Evolutionary conservation across 2,329 filamentous ascomycete genomes (phyloP).

Genomic region (Colletotrichum musae): DNA sequence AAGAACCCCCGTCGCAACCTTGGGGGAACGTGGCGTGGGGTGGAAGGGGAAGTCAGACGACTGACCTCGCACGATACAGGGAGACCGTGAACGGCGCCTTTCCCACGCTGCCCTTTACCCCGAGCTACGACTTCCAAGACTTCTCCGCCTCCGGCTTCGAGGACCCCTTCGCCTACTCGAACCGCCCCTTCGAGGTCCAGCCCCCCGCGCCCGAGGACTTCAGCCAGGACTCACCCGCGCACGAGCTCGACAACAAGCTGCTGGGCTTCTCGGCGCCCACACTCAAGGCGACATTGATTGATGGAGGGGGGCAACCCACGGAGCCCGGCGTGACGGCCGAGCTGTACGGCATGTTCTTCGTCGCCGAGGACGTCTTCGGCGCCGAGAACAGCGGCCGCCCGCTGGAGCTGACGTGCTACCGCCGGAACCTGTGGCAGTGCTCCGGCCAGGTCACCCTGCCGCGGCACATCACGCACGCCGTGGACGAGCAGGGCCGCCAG

Average conservation of each 20-base stretch:
- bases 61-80: conserved; percentile 46
- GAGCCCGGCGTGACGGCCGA: conserved; percentile 78
- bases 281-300: conserved; percentile 73
- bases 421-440: conserved; percentile 95
- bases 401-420: conserved; percentile 92
- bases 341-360: conserved; percentile 90
- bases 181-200: conserved; percentile 61
- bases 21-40: conserved; percentile 11
- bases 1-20: conserved; percentile 10
- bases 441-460: conserved; percentile 88
- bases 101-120: conserved; percentile 66
- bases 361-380: conserved; percentile 85
- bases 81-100: conserved; percentile 60
- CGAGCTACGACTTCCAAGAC: conserved; percentile 72
- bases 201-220: conserved; percentile 60
- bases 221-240: conserved; percentile 64
- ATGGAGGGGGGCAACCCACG: conserved; percentile 74
- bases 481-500: conserved; percentile 82
- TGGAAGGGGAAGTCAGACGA: conserved; percentile 10
- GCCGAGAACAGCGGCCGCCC: conserved; percentile 70
- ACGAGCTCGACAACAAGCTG: conserved; percentile 77
- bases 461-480: conserved; percentile 76
- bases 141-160: conserved; percentile 74
- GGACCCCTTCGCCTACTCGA: conserved; percentile 74
- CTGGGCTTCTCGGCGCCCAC: conserved; percentile 80